Conservation (phyloP, 768 basidiomycete genomes). For the Xerocomellus intermedius region DNA sequence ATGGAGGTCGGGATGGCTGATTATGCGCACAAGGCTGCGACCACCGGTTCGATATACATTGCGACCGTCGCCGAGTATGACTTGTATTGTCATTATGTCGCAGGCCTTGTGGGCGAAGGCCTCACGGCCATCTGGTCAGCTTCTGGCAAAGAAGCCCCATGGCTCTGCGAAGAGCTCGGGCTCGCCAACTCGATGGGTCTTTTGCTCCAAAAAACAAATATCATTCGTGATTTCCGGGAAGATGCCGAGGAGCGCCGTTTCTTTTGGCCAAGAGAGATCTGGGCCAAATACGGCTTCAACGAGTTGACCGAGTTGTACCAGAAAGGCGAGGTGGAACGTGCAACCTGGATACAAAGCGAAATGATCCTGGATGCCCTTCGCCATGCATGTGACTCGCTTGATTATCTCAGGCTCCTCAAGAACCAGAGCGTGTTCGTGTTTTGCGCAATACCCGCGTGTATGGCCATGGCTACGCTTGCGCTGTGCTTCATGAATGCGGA, state of each 20-base stretch:
- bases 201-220: slow-evolving; percentile 96
- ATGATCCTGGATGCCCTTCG: slow-evolving; percentile 88
- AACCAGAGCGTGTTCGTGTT: slow-evolving; percentile 96
- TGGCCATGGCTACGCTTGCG: slow-evolving; percentile 94
- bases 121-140: slow-evolving; percentile 85
- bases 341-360: slow-evolving; percentile 78
- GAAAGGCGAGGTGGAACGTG: slow-evolving; percentile 57
- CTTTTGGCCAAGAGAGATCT: slow-evolving; percentile 97
- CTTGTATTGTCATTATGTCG: slow-evolving; percentile 98
- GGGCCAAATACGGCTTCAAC: slow-evolving; percentile 73
- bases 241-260: slow-evolving; percentile 80
- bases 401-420: slow-evolving; percentile 82
- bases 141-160: slow-evolving; percentile 75
- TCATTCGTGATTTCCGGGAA: slow-evolving; percentile 93
- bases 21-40: slow-evolving; percentile 80
- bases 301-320: slow-evolving; percentile 68
- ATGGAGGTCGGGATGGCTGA: slow-evolving; percentile 97
- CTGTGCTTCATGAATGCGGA: slow-evolving; percentile 90
- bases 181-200: slow-evolving; percentile 95
- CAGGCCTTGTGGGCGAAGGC: slow-evolving; percentile 96
- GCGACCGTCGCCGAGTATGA: slow-evolving; percentile 85
- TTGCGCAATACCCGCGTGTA: slow-evolving; percentile 89
- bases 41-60: slow-evolving; percentile 67
- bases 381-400: slow-evolving; percentile 82
- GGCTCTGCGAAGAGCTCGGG: slow-evolving; percentile 77